phyloP scores from a whole-genome alignment of 306 rosid genomes.

The Arachis hypogaea region DNA sequence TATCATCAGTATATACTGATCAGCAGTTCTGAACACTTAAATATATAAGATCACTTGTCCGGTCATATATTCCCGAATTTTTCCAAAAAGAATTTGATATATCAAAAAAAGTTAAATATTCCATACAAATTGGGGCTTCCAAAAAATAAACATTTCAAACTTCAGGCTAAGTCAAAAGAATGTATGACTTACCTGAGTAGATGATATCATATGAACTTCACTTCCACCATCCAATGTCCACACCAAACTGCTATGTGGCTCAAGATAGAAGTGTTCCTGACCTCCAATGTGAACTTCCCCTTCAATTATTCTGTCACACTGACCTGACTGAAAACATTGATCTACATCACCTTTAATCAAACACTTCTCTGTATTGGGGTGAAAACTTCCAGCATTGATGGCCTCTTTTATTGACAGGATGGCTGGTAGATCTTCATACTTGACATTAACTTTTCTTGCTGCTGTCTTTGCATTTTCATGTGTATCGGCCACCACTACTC shows the following conservation, averaged over 20 bases:
- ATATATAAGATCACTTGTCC: too few relatives aligned
- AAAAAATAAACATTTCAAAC: conserved; percentile 19
- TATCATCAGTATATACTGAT: too few relatives aligned
- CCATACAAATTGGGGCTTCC: conserved; percentile 17
- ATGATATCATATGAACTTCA: conserved; percentile 96
- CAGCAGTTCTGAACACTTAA: too few relatives aligned
- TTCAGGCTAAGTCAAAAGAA: conserved; percentile 17
- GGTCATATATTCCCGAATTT: background rate
- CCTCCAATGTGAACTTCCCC: conserved; percentile 93
- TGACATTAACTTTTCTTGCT: conserved; percentile 66
- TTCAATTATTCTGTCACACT: conserved; percentile 79
- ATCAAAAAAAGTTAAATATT: conserved; percentile 23
- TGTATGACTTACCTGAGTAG: conserved; percentile 79
- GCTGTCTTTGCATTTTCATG: conserved; percentile 94
- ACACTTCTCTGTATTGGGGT: conserved; percentile 70
- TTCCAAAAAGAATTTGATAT: conserved; percentile 15
- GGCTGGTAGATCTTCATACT: conserved; percentile 87
- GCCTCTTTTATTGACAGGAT: conserved; percentile 89
- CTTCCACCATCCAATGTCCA: conserved; percentile 94
- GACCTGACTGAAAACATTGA: conserved; percentile 72
- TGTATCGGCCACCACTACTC: conserved; percentile 90
- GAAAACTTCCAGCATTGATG: conserved; percentile 71
- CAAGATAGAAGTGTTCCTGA: conserved; percentile 97
- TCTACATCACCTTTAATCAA: conserved; percentile 83
- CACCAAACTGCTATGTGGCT: conserved; percentile 76